phyloP scores from a whole-genome alignment of 2,329 filamentous ascomycete genomes.

The Stagonosporopsis chrysanthemi region DNA sequence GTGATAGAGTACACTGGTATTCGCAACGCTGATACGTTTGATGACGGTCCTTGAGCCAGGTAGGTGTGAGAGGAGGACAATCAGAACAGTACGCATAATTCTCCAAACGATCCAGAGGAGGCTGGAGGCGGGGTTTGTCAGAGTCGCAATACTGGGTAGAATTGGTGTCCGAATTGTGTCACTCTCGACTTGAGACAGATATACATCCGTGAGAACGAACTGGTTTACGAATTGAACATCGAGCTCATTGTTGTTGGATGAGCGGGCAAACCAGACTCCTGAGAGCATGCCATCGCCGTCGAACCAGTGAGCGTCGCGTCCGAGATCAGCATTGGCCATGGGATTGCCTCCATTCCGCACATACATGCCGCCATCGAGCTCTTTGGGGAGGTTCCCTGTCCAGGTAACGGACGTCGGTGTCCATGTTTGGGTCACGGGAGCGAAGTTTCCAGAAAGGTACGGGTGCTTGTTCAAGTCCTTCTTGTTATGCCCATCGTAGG shows the following conservation, averaged over 20 bases:
- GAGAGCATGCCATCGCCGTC: slow-evolving; percentile 79
- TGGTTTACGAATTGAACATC: slow-evolving; percentile 73
- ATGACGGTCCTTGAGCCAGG: slow-evolving; percentile 64
- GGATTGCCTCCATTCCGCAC: slow-evolving; percentile 77
- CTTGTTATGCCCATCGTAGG: slow-evolving; percentile 25
- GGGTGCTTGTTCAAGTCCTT: slow-evolving; percentile 49
- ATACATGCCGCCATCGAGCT: slow-evolving; percentile 73
- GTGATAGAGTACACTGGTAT: slow-evolving; percentile 71
- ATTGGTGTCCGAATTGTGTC: slow-evolving; percentile 62
- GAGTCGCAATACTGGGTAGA: slow-evolving; percentile 71
- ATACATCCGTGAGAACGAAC: slow-evolving; percentile 72
- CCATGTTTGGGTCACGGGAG: slow-evolving; percentile 66
- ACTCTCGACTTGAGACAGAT: slow-evolving; percentile 61
- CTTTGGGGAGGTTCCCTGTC: slow-evolving; percentile 67
- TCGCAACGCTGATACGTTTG: slow-evolving; percentile 74
- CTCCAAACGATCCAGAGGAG: slow-evolving; percentile 59
- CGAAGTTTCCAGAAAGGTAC: slow-evolving; percentile 74
- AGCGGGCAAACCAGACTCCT: slow-evolving; percentile 66
- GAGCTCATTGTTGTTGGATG: slow-evolving; percentile 51
- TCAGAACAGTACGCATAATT: slow-evolving; percentile 64
- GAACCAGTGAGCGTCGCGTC: slow-evolving; percentile 74
- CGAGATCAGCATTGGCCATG: slow-evolving; percentile 66
- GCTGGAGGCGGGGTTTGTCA: slow-evolving; percentile 67
- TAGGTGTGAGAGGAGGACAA: slow-evolving; percentile 66
- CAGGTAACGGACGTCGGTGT: slow-evolving; percentile 65